Evolutionary conservation across 1,284 basidiomycete genomes (phyloP).

Genomic region (Ganoderma multipileum): DNA sequence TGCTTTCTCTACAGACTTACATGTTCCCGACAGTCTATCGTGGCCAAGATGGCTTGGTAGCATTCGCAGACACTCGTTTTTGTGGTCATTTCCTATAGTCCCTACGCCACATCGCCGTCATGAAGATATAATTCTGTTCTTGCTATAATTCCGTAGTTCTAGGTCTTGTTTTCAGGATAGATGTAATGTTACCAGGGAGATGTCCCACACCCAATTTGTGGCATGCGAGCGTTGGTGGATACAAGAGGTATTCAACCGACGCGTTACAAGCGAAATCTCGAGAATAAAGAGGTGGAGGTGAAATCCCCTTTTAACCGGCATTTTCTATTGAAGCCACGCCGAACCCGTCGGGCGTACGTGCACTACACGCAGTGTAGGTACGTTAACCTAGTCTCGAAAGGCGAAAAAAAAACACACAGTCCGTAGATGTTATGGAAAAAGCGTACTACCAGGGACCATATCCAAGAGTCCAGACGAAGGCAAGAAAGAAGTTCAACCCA

Average conservation of each 20-base stretch:
- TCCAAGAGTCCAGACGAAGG: background rate
- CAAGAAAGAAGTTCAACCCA: background rate
- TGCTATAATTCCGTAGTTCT: too few relatives aligned
- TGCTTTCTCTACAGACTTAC: background rate
- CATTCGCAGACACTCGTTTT: background rate
- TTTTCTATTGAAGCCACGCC: background rate
- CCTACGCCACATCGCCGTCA: background rate
- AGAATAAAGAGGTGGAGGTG: background rate
- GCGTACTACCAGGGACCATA: background rate
- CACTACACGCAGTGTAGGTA: slow-evolving; percentile 5
- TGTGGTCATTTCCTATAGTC: background rate
- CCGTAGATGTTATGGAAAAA: background rate
- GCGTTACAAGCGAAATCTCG: background rate
- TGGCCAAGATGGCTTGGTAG: slow-evolving; percentile 14
- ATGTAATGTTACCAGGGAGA: background rate
- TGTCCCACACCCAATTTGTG: background rate
- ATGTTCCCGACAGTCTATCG: slow-evolving; percentile 10
- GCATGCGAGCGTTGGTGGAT: background rate
- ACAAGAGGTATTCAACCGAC: background rate
- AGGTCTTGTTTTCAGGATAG: background rate
- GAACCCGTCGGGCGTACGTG: slow-evolving; percentile 5
- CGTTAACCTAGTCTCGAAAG: background rate
- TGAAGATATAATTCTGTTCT: background rate
- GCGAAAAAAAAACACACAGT: background rate
- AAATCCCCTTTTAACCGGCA: background rate